Base-by-base conservation (phyloP, 345 rosid genomes). In the Citrus maxima region DNA sequence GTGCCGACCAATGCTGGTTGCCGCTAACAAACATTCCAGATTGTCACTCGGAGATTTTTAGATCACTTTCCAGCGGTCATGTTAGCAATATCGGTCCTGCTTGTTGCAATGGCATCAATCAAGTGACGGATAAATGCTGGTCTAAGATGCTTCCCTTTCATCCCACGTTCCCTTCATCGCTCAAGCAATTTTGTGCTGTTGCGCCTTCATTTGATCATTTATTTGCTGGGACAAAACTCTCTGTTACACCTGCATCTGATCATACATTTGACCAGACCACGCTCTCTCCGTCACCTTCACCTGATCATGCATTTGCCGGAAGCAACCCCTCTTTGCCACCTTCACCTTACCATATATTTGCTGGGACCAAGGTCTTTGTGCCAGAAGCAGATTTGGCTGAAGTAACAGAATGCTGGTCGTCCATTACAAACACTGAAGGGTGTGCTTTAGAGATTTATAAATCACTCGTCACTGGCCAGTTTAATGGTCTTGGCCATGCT, bases 131-230 rank as follows among this genome's bases (percentile, higher is more conserved):
- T 3, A 14, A 22, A 22, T 77, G 80, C 18, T 77, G 67, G 69
- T 46, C 69, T 30, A 77, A 69, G 21, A 58, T 77, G 74, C 61
- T 70, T 27, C 75, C 75, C 0, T 60, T 35, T n/a, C 62, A 60
- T 60, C 61, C 80, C 8, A 7, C 42, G 19, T 64, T 18, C 22
- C 56, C 56, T 51, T 51, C 56, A 51, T 51, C 22, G 56, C 22
- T 51, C 56, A 51, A 51, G 68, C 32, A 19, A 59, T 70, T 19
- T 22, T 77, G 74, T 68, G 72, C 67, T 10, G 13, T 66, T 22
- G 51, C 51, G 4, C 42, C 40, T 25, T 6, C 74, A 25, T 27
- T 22, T 10, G 24, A 34, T 51, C 7, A 51, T 46, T 51, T 5
- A 6, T 14, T 42, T 21, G 12, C 46, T 5, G 75, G 30, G 34